Evolutionary conservation across 1,284 basidiomycete species (phyloP).

Genomic region (Trametes hirsuta): DNA sequence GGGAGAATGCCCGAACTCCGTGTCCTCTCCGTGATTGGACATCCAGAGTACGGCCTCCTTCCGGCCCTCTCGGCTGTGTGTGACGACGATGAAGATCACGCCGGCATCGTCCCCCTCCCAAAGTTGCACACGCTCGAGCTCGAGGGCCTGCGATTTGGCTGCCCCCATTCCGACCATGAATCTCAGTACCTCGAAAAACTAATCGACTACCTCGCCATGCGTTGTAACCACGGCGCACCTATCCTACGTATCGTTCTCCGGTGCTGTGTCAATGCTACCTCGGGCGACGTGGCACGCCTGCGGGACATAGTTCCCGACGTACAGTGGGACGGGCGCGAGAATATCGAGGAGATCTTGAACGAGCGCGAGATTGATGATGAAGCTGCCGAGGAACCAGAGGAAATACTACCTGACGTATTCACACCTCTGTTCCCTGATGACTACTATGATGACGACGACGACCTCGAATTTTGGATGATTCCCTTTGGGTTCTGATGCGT

Average conservation of each 20-base stretch:
- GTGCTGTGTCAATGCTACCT: neutral
- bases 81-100: neutral
- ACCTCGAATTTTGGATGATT: slow-evolving; percentile 7
- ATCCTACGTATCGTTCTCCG: slow-evolving; percentile 2
- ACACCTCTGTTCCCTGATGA: neutral
- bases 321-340: slow-evolving; percentile 6
- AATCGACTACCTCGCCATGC: slow-evolving; percentile 8
- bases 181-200: slow-evolving; percentile 1
- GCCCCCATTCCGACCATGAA: slow-evolving; percentile 4
- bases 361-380: neutral
- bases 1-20: neutral
- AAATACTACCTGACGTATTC: neutral
- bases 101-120: neutral
- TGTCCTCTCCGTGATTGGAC: neutral
- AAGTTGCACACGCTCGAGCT: slow-evolving; percentile 8
- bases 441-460: neutral
- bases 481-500: neutral
- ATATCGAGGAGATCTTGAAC: neutral
- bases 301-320: slow-evolving; percentile 11
- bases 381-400: neutral
- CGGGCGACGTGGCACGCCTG: slow-evolving; percentile 1
- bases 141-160: slow-evolving; percentile 3
- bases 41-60: neutral
- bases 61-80: neutral
- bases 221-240: slow-evolving; percentile 7